These are phyloP conservation scores for Dillenia suffruticosa DNA, from an alignment of 164 flowering plant genomes.

Conservation along the genomic window DNA sequence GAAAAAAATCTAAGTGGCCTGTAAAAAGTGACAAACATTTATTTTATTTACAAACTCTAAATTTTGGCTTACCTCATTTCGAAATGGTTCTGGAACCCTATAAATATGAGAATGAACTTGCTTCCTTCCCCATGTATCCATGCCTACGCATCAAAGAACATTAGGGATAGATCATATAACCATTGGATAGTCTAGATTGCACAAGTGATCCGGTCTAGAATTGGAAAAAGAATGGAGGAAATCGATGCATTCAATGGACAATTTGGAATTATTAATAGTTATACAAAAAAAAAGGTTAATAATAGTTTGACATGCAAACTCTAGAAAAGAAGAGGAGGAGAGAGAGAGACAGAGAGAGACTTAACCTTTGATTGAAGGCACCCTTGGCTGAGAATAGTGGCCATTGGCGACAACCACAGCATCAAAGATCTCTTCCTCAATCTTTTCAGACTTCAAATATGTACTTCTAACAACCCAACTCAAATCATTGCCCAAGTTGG, in stretches of 20 bases:
- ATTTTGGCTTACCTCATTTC: slow-evolving; percentile 65
- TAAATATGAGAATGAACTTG: slow-evolving; percentile 87
- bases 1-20: too few species aligned
- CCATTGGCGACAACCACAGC: slow-evolving; percentile 93
- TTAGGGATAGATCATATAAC: too few species aligned
- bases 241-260: too few species aligned
- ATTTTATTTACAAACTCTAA: too few species aligned
- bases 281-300: too few species aligned
- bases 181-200: too few species aligned
- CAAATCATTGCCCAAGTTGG: slow-evolving; percentile 34
- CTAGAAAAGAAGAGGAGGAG: too few species aligned
- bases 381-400: slow-evolving; percentile 76
- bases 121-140: slow-evolving; percentile 79
- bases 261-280: too few species aligned
- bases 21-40: too few species aligned
- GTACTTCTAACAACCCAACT: slow-evolving; percentile 68
- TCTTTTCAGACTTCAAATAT: slow-evolving; percentile 25
- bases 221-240: too few species aligned
- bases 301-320: too few species aligned
- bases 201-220: too few species aligned
- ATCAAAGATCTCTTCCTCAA: slow-evolving; percentile 71
- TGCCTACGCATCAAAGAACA: slow-evolving; percentile 42
- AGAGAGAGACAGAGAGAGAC: not conserved
- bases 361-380: slow-evolving; percentile 79
- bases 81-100: slow-evolving; percentile 67